phyloP scores from a whole-genome alignment of 768 basidiomycete genomes.

The Lactifluus pinguis region DNA sequence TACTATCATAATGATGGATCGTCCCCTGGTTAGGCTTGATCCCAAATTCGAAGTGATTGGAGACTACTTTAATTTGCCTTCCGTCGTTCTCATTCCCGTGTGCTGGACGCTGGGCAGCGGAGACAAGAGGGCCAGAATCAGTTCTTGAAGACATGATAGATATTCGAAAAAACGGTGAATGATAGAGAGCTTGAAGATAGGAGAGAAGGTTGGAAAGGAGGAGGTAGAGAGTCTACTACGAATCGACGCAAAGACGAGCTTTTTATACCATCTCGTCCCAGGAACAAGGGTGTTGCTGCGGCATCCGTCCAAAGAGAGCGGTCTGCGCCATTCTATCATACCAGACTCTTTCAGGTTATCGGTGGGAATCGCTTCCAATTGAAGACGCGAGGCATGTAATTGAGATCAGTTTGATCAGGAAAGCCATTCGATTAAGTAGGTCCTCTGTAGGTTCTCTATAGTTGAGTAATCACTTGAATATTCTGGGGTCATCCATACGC shows the following conservation, averaged over 20 bases:
- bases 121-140: slow-evolving; percentile 14
- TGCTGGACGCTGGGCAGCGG: slow-evolving; percentile 32
- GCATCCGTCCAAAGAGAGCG: neutral
- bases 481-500: neutral
- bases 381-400: neutral
- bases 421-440: neutral
- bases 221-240: neutral
- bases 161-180: neutral
- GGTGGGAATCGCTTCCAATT: neutral
- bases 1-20: slow-evolving; percentile 77
- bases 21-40: slow-evolving; percentile 50
- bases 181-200: neutral
- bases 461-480: neutral
- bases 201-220: neutral
- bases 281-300: neutral
- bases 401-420: neutral
- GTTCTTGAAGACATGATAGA: neutral
- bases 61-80: slow-evolving; percentile 30
- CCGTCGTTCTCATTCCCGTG: slow-evolving; percentile 52
- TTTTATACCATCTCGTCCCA: neutral
- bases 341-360: neutral
- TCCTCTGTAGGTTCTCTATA: neutral
- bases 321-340: neutral
- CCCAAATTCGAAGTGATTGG: slow-evolving; percentile 56
- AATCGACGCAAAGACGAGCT: neutral